Evolutionary conservation across 306 rosid species (phyloP), one percentile per base, ranked within the genome.

Genomic region (Cyclanthera cordifolia): DNA sequence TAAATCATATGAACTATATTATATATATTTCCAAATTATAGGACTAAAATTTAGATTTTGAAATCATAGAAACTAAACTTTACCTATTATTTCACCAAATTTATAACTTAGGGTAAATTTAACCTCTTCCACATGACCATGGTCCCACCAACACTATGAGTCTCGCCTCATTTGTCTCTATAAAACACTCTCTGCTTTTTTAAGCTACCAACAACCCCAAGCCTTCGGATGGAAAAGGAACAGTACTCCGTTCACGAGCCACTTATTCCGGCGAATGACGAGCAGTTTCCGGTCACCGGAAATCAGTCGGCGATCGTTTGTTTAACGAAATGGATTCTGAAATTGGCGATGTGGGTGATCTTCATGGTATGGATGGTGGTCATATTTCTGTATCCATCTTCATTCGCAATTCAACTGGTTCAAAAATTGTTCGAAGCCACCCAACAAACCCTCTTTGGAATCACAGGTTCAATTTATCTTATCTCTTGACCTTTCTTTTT

Each of bases 321-420:
- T n/a, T 81, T 67, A 17, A 73, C 79, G 1, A 89, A 84, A 75
- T 71, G 85, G 85, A 16, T 70, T 77, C 85, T 92, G 57, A 84
- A 79, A 81, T 55, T 7, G 68, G 39, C 73, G 41, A 89, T 92
- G 73, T 82, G 77, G 65, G 27, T 75, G 3, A 63, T 88, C 53
- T 86, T 92, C 39, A 43, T 73, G 51, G 67, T 68, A 47, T 92
- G 97, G 97, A 77, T 60, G 34, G 73, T 79, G 45, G 65, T 85
- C 8, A 77, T 80, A 15, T 89, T 87, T 77, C 52, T 87, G 48
- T 14, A 61, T 20, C 97, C 96, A 3, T 30, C 85, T 4, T 66
- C 79, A 4, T 76, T 76, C 55, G 76, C 73, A 20, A 46, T 10
- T 15, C 32, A 63, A 1, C 32, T 81, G 52, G 65, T 77, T 19